phyloP scores from a whole-genome alignment of 768 basidiomycete species.

The Boletus pseudopeckii region DNA sequence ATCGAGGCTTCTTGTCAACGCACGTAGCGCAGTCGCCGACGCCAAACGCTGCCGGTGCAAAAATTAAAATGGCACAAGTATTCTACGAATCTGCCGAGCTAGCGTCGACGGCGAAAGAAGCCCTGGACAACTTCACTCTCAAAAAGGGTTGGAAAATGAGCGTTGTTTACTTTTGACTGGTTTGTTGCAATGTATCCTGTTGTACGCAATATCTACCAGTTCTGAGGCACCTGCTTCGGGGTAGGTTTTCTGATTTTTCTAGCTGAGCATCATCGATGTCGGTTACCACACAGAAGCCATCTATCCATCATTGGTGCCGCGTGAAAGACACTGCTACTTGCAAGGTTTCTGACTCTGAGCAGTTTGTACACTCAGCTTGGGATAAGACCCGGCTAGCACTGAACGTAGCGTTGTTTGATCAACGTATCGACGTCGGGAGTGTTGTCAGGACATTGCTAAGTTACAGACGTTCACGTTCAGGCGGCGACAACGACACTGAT shows the following conservation, averaged over 20 bases:
- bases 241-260: not conserved
- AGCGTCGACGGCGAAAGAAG: slow-evolving; percentile 75
- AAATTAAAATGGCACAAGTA: slow-evolving; percentile 78
- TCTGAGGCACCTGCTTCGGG: slow-evolving; percentile 41
- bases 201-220: slow-evolving; percentile 4
- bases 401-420: not conserved
- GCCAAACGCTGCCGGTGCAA: slow-evolving; percentile 59
- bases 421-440: not conserved
- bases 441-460: too few relatives aligned
- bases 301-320: not conserved
- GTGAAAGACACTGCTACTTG: not conserved
- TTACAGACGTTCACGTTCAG: not conserved
- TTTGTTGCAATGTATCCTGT: slow-evolving; percentile 14
- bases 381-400: not conserved
- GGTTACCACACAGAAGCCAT: not conserved
- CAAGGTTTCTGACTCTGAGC: not conserved
- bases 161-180: slow-evolving; percentile 58
- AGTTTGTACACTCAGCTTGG: not conserved
- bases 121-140: slow-evolving; percentile 79
- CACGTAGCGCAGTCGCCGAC: slow-evolving; percentile 68
- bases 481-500: not conserved
- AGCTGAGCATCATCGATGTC: not conserved
- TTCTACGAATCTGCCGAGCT: slow-evolving; percentile 73
- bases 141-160: slow-evolving; percentile 86
- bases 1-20: slow-evolving; percentile 75